Evolutionary conservation across 148 eudicot species (phyloP).

Genomic region (Talinum fruticosum): DNA sequence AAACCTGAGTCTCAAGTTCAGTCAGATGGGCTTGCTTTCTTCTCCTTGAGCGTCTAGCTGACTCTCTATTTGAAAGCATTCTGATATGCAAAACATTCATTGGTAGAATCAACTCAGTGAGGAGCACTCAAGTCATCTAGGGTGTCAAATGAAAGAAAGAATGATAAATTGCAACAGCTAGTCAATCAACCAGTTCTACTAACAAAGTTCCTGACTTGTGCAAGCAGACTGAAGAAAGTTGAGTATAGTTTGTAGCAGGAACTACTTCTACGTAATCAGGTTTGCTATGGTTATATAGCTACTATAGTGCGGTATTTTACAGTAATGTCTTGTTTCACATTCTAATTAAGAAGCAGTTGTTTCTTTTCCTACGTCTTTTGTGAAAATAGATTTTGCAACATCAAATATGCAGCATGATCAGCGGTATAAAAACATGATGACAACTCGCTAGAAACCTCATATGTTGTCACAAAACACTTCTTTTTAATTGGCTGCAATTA

Average conservation of each 20-base stretch:
- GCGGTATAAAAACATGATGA: no score
- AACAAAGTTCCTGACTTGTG: background rate
- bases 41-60: slow-evolving; percentile 96
- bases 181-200: background rate
- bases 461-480: no score
- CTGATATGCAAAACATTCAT: slow-evolving; percentile 35
- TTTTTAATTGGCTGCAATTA: no score
- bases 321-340: background rate
- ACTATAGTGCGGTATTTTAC: background rate
- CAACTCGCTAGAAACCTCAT: no score
- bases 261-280: background rate
- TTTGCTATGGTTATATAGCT: background rate
- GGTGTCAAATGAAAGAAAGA: background rate
- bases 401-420: no score
- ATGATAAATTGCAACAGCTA: background rate
- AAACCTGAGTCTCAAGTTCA: slow-evolving; percentile 95
- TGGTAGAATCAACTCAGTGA: slow-evolving; percentile 1
- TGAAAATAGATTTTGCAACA: no score
- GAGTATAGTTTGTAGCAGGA: background rate
- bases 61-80: slow-evolving; percentile 99
- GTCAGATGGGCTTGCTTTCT: slow-evolving; percentile 95
- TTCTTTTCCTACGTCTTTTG: no score
- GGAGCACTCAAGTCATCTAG: background rate
- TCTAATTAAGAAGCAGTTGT: background rate
- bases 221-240: background rate